A percentile compares a stretch with the other conserved stretches of the same genome.
phyloP scores from a whole-genome alignment of 2,329 filamentous ascomycete species.

The Fusarium poae region DNA sequence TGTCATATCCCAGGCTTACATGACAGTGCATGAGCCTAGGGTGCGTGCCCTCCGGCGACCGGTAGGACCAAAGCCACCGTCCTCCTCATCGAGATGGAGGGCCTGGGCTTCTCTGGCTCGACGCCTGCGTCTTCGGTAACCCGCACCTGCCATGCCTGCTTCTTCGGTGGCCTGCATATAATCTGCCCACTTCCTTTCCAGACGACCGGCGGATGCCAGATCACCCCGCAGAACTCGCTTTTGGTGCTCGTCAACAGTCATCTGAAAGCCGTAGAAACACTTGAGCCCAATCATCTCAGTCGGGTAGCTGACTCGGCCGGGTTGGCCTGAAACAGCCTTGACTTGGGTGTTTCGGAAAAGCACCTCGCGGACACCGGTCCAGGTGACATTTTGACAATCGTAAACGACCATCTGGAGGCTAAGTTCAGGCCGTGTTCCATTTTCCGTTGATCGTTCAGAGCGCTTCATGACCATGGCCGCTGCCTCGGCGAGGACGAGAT shows the following conservation, averaged over 20 bases:
- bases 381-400: constrained; percentile 92
- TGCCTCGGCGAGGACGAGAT: constrained; percentile 87
- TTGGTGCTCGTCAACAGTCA: constrained; percentile 93
- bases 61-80: constrained; percentile 66
- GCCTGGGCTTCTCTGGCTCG: constrained; percentile 85
- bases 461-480: constrained; percentile 81
- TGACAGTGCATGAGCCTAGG: constrained; percentile 71
- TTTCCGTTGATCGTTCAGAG: constrained; percentile 59
- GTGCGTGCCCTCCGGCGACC: constrained; percentile 74
- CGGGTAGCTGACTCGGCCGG: constrained; percentile 69
- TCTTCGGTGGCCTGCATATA: constrained; percentile 95
- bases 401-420: constrained; percentile 86
- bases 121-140: constrained; percentile 77
- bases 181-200: constrained; percentile 92
- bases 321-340: constrained; percentile 61
- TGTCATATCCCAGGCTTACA: constrained; percentile 62
- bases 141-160: constrained; percentile 75
- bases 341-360: constrained; percentile 86
- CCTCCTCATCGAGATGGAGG: constrained; percentile 84
- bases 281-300: constrained; percentile 87
- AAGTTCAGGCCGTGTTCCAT: constrained; percentile 62
- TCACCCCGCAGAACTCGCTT: constrained; percentile 86
- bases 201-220: constrained; percentile 76
- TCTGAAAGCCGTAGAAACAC: constrained; percentile 95
- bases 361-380: constrained; percentile 90